Evolutionary conservation across 2,329 filamentous ascomycete species (phyloP).

Genomic region (Ascochyta pisi): DNA sequence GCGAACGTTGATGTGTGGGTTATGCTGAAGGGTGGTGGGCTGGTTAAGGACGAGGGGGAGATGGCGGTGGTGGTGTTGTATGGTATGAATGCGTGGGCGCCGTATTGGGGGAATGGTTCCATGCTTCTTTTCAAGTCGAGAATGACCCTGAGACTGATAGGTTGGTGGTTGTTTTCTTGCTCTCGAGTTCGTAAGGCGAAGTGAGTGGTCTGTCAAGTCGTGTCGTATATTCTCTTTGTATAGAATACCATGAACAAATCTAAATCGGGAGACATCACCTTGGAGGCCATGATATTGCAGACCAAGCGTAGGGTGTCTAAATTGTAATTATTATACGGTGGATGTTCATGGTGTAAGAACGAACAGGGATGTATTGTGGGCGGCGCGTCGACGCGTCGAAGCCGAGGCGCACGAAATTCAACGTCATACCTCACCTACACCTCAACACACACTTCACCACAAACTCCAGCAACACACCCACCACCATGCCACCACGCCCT

Average conservation of each 20-base stretch:
- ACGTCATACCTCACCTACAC: slow-evolving; percentile 8
- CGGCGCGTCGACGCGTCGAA: slow-evolving; percentile 15
- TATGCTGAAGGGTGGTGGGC: slow-evolving; percentile 7
- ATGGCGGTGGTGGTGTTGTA: not conserved
- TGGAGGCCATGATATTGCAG: not conserved
- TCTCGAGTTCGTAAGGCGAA: no score
- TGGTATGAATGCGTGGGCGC: slow-evolving; percentile 22
- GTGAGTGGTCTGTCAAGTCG: no score
- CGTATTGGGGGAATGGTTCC: slow-evolving; percentile 20
- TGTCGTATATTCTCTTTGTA: no score
- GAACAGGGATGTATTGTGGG: slow-evolving; percentile 5
- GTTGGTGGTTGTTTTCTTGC: no score
- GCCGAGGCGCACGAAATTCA: slow-evolving; percentile 10
- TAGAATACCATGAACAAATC: no score
- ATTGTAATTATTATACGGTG: not conserved
- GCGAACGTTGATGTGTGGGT: slow-evolving; percentile 35
- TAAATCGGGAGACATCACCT: not conserved
- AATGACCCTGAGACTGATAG: not conserved
- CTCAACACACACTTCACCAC: not conserved
- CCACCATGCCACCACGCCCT: slow-evolving; percentile 21
- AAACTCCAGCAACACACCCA: not conserved
- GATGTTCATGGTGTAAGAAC: slow-evolving; percentile 21
- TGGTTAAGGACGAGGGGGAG: not conserved
- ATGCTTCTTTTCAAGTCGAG: not conserved
- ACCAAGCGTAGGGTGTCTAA: not conserved